A percentile compares a stretch with the other conserved stretches of the same genome.
Evolutionary conservation across 495 filamentous ascomycete species (phyloP).

Genomic region (Hyaloscypha variabilis): DNA sequence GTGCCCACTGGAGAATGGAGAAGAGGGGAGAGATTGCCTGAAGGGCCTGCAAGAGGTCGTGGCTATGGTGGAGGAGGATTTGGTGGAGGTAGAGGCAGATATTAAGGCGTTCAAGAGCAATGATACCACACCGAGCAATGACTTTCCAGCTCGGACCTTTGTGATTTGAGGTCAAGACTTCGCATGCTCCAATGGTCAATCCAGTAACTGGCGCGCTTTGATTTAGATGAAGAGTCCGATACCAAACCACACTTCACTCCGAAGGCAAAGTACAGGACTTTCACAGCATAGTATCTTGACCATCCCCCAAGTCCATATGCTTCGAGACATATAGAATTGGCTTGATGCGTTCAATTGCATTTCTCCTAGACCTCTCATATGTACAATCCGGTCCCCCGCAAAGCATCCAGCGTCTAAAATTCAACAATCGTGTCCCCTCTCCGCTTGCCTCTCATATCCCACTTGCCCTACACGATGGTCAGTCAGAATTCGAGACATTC

Average conservation of each 20-base stretch:
- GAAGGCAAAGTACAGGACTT: background rate
- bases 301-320: background rate
- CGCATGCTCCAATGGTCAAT: too few relatives aligned
- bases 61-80: slow-evolving; percentile 25
- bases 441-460: slow-evolving; percentile 81
- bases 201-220: too few relatives aligned
- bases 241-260: background rate
- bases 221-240: too few relatives aligned
- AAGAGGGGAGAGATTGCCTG: slow-evolving; percentile 39
- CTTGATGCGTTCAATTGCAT: background rate
- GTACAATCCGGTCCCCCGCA: slow-evolving; percentile 7
- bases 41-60: slow-evolving; percentile 31
- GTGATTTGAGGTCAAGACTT: too few relatives aligned
- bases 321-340: background rate
- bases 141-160: background rate
- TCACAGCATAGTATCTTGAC: background rate
- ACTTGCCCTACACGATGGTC: slow-evolving; percentile 69
- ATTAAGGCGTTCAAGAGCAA: slow-evolving; percentile 12
- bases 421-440: slow-evolving; percentile 79
- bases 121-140: slow-evolving; percentile 11
- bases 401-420: slow-evolving; percentile 49
- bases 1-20: slow-evolving; percentile 40
- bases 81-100: slow-evolving; percentile 26
- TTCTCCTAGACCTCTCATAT: slow-evolving; percentile 19
- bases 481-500: slow-evolving; percentile 1